phyloP scores from a whole-genome alignment of 371 early-diverging fungal species.

The Mortierella sp. region DNA sequence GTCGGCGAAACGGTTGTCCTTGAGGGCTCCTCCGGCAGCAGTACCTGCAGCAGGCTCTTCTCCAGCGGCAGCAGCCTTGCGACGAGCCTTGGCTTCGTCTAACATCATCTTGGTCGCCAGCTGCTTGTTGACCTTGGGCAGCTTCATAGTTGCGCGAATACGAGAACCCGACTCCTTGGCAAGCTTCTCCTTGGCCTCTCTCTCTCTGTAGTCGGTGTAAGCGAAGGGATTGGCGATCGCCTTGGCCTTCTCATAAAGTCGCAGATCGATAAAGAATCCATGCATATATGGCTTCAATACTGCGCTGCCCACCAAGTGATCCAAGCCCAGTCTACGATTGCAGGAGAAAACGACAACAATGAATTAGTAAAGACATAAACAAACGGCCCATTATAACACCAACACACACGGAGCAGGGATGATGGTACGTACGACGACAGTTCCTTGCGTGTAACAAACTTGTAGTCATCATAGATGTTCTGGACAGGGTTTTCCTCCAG shows the following conservation, averaged over 20 bases:
- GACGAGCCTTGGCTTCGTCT: constrained; percentile 55
- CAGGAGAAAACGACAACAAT: neutral
- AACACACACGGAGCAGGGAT: neutral
- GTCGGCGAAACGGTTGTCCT: constrained; percentile 88
- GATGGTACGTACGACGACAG: constrained; percentile 62
- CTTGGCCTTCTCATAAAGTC: constrained; percentile 95
- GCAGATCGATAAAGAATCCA: constrained; percentile 96
- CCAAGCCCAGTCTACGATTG: constrained; percentile 79
- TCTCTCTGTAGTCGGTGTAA: constrained; percentile 90
- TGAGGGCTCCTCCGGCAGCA: constrained; percentile 61
- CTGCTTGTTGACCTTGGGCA: constrained; percentile 91
- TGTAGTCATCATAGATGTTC: constrained; percentile 96
- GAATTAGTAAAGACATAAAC: neutral
- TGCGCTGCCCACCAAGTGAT: constrained; percentile 94
- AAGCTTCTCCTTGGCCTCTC: constrained; percentile 81
- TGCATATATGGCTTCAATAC: constrained; percentile 98
- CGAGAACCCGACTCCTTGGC: constrained; percentile 90
- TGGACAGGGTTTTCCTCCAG: constrained; percentile 93
- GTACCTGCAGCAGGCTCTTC: constrained; percentile 22
- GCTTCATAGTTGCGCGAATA: constrained; percentile 86
- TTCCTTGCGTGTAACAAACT: constrained; percentile 95
- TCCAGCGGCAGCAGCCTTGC: constrained; percentile 49
- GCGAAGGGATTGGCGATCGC: constrained; percentile 97
- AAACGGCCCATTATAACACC: neutral
- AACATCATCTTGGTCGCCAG: constrained; percentile 83